These are phyloP conservation scores for Tanacetum coccineum DNA, from an alignment of 129 eudicot genomes.

Conservation along the genomic window DNA sequence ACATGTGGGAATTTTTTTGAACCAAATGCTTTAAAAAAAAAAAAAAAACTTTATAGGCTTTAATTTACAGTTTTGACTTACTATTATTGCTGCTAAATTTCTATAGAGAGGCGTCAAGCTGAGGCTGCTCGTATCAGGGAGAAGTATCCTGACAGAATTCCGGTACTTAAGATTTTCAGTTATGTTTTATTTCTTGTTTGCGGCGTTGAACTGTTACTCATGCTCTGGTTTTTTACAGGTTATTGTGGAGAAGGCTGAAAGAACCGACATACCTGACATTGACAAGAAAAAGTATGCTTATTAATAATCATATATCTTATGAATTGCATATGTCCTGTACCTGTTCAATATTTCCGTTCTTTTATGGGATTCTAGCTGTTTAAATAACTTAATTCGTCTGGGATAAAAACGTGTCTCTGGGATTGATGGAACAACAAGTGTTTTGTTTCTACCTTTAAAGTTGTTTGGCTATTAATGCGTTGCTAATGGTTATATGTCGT, in stretches of 20 bases:
- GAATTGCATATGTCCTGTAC: not conserved
- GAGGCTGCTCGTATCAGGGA: constrained; percentile 99
- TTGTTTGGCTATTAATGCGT: not conserved
- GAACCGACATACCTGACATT: constrained; percentile 87
- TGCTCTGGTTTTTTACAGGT: constrained; percentile 45
- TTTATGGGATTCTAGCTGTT: not conserved
- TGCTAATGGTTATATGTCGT: no score
- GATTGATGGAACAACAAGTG: not conserved
- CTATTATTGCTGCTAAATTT: not conserved
- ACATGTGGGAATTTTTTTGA: no score
- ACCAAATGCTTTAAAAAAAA: no score
- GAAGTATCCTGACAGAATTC: constrained; percentile 94
- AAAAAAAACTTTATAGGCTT: no score
- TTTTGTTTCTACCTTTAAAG: not conserved
- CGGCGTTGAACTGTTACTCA: not conserved
- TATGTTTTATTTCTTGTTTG: not conserved
- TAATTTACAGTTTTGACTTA: not conserved
- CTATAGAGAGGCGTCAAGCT: constrained; percentile 85
- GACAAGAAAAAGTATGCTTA: constrained; percentile 89
- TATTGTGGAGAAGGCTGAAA: constrained; percentile 95
- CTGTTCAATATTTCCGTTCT: not conserved
- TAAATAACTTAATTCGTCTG: not conserved
- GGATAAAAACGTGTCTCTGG: not conserved
- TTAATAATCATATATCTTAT: not conserved
- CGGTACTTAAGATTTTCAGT: constrained; percentile 40